Conservation (phyloP, 2,329 filamentous ascomycete species). For the Tolypocladium tundrense region DNA sequence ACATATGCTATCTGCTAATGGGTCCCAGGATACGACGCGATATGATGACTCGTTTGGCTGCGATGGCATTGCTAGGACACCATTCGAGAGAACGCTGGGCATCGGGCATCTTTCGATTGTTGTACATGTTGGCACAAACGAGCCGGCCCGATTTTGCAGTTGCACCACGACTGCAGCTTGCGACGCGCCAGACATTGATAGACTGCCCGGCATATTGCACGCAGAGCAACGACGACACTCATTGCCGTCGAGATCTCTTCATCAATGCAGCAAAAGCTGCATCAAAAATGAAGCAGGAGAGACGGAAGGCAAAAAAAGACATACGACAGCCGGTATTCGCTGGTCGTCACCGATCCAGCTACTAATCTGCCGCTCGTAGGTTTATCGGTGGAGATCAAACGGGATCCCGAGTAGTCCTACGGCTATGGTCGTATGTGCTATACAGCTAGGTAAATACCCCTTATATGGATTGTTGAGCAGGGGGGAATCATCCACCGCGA, state of each 20-base stretch:
- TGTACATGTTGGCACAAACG: background rate
- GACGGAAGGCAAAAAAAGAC: background rate
- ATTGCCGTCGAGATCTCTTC: background rate
- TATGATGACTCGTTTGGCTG: too few species aligned
- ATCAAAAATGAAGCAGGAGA: background rate
- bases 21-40: background rate
- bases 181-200: background rate
- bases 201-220: background rate
- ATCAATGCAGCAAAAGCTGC: background rate
- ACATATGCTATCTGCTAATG: background rate
- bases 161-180: background rate
- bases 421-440: background rate
- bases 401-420: background rate
- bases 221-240: background rate
- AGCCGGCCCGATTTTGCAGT: background rate
- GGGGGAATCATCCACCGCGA: rapidly evolving
- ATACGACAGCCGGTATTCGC: constrained; percentile 1
- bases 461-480: background rate
- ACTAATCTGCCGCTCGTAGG: background rate
- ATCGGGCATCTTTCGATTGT: background rate
- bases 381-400: background rate
- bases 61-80: background rate
- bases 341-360: constrained; percentile 1
- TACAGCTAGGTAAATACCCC: background rate
- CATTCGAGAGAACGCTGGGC: background rate